Base-by-base conservation (phyloP, 2,329 filamentous ascomycete species). In the Nectriaceae sp. region DNA sequence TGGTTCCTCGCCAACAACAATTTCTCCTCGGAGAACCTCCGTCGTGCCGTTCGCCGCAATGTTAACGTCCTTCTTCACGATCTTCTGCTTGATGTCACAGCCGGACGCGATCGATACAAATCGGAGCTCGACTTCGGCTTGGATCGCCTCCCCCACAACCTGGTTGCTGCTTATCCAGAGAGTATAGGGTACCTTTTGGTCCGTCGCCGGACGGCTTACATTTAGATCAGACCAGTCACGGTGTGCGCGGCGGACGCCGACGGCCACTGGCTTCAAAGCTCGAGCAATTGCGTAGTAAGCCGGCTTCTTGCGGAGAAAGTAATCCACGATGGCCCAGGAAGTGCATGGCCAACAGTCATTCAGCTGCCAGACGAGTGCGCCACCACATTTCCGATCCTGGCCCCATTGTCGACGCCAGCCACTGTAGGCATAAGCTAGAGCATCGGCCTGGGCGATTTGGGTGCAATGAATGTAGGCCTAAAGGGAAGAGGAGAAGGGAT, bases 381-480 rank as follows among this genome's bases (percentile, higher is more conserved):
- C 84, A 41, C 82, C 82, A 59, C 84, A 88, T 75, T 66, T 82
- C 59, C 59, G 82, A 72, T 43, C 78, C 68, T 57, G 79, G 59
- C 76, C 75, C 84, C 84, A 88, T 62, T 86, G 77, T 21, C 81
- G 75, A 40, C 84, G 73, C 85, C 85, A 82, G 3, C 71, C 65
- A 35, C 77, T 71, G 60, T 81, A 82, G 1, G 78, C 77, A 26
- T 69, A 74, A 3, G 71, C 68, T 58, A 82, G 70, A 41, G 77
- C 73, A 54, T 82, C 79, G 3, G 75, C 71, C 64, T 82, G 79
- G 50, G 77, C 73, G 5, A 82, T 61, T 52, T 82, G 79, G 1
- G 79, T 80, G 19, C 87, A 82, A 13, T 89, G 89, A 66, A 92
- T 91, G 71, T 91, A 90, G 52, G 89, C 85, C 1, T 87, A 82